phyloP scores from a whole-genome alignment of 2,329 filamentous ascomycete species.

The Aureobasidium sp. region DNA sequence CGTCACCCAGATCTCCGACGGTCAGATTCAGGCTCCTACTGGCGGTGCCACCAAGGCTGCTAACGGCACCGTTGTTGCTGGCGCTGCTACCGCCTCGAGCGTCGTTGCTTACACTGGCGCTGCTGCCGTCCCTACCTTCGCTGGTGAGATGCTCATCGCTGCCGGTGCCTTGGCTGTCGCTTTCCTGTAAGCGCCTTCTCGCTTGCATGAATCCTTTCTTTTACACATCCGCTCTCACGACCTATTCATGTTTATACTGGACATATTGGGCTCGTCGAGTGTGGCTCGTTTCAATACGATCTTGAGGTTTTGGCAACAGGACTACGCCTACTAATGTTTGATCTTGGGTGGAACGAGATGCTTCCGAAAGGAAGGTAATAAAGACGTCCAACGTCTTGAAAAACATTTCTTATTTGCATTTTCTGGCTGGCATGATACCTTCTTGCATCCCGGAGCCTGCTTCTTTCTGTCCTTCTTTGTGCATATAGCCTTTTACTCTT shows the following conservation, averaged over 20 bases:
- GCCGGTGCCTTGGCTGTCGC: conserved; percentile 26
- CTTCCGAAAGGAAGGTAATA: conserved; percentile 10
- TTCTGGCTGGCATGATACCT: conserved; percentile 10
- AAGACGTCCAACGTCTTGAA: conserved; percentile 1
- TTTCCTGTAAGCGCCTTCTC: conserved; percentile 24
- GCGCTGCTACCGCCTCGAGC: conserved; percentile 18
- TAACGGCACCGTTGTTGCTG: conserved; percentile 14
- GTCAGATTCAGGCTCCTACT: conserved; percentile 19
- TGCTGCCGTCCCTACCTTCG: conserved; percentile 22
- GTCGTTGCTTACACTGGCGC: conserved; percentile 28
- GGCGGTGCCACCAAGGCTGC: not conserved
- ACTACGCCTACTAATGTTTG: conserved; percentile 14
- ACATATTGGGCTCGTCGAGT: conserved; percentile 4
- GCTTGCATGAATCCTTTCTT: not conserved
- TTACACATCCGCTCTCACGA: conserved; percentile 2
- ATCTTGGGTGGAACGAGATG: not conserved
- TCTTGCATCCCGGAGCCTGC: conserved; percentile 13
- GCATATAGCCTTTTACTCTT: conserved; percentile 11
- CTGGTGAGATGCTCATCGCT: conserved; percentile 25
- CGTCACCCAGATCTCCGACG: conserved; percentile 24
- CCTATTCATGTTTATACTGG: conserved; percentile 17
- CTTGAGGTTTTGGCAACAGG: conserved; percentile 7
- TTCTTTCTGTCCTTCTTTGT: conserved; percentile 11
- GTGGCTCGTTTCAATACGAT: not conserved
- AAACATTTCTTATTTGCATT: conserved; percentile 8